Evolutionary conservation across 306 rosid species (phyloP).

Genomic region (Neltuma alba): DNA sequence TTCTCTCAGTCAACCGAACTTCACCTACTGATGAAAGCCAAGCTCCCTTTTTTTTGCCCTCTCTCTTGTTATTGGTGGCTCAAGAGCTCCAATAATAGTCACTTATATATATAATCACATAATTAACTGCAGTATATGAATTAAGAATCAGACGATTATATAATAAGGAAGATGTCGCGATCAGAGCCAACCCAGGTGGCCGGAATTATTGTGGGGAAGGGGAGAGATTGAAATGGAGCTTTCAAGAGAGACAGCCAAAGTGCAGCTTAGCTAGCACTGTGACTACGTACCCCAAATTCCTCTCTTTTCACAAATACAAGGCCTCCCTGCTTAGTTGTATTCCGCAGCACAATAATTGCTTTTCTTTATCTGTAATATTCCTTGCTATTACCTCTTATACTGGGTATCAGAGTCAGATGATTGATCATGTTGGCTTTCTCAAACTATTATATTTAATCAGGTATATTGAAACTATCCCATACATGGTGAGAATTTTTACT

Average conservation of each 20-base stretch:
- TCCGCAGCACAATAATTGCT: background rate
- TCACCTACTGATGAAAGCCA: slow-evolving; percentile 34
- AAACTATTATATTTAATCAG: too few relatives aligned
- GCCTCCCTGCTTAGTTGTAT: background rate
- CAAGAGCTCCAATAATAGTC: slow-evolving; percentile 25
- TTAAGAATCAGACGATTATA: too few relatives aligned
- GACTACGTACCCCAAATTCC: slow-evolving; percentile 9
- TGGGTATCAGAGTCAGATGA: too few relatives aligned
- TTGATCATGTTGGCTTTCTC: too few relatives aligned
- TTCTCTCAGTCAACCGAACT: slow-evolving; percentile 52
- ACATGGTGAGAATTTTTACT: too few relatives aligned
- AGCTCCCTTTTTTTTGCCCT: background rate
- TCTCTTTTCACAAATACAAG: slow-evolving; percentile 1
- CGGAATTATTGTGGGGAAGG: slow-evolving; percentile 50
- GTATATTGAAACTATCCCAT: too few relatives aligned
- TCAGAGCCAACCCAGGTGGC: slow-evolving; percentile 52
- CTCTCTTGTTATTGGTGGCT: slow-evolving; percentile 3
- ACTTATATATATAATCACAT: background rate
- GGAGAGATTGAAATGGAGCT: slow-evolving; percentile 58
- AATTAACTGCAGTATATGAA: too few relatives aligned
- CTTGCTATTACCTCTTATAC: too few relatives aligned
- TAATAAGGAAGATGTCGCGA: slow-evolving; percentile 32
- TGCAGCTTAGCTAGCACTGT: slow-evolving; percentile 21
- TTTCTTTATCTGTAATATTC: background rate
- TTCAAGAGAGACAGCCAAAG: slow-evolving; percentile 41